Evolutionary conservation across 2,329 filamentous ascomycete genomes (phyloP), one percentile per base, ranked within the genome.

Genomic region (Penicillium aurantiogriseum): DNA sequence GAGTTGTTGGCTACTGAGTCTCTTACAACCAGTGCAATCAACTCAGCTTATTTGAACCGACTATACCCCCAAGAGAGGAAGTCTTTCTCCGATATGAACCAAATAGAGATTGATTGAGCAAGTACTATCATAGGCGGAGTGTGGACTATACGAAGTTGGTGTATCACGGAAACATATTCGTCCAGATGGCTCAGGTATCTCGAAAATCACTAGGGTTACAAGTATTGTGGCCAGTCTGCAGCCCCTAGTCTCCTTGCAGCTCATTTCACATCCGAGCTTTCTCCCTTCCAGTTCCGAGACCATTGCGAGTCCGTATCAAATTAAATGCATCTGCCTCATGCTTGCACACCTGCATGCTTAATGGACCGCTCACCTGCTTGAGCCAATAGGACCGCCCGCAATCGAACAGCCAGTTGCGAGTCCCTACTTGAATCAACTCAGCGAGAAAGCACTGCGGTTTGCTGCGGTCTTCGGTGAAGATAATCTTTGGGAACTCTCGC

Each of bases 361-460:
- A 60, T 6, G 69, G 68, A 0, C 70, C 70, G 6, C 66, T 61
- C 5, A 71, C 58, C 36, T 71, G 67, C 31, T 67, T 70, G 42
- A 72, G 46, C 70, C 70, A 72, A 49, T 71, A 71, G 8, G 69
- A 72, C 35, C 67, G 60, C 10, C 70, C 66, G 47, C 70, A 72
- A 49, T 72, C 68, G 54, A 72, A 72, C 8, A 65, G 5, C 70
- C 70, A 72, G 50, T 72, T 68, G 2, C 70, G 65, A 13, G 68
- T 70, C 13, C 65, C 67, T 8, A 71, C 69, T 46, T 64, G 67
- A n/a, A 72, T 69, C 46, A 72, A 57, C 44, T 72, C 70, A 5
- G 70, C 70, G 31, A 72, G 62, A 29, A 71, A 67, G 13, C 66
- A 67, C 44, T 72, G 70, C 7, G 62, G 65, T 5, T 51, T 63